Evolutionary conservation across 2,329 filamentous ascomycete genomes (phyloP).

Genomic region (Xylariaceae sp.): DNA sequence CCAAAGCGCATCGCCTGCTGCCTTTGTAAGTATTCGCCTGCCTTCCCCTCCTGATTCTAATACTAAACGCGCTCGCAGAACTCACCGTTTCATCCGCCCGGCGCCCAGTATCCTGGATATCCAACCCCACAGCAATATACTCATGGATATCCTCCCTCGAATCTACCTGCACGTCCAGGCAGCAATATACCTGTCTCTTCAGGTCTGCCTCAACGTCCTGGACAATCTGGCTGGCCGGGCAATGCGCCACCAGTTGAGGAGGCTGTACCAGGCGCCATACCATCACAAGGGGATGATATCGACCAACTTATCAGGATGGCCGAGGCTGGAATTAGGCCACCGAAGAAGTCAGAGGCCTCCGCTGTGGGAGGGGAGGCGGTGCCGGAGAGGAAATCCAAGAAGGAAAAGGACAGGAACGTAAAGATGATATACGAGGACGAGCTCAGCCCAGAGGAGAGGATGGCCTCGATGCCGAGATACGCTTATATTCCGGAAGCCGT

Average conservation of each 20-base stretch:
- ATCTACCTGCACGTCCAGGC: constrained; percentile 43
- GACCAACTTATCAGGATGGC: constrained; percentile 61
- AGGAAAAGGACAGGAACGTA: constrained; percentile 60
- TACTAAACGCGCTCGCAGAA: constrained; percentile 26
- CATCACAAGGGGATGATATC: constrained; percentile 53
- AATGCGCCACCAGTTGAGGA: constrained; percentile 44
- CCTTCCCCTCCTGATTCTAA: background rate
- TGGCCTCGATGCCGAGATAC: constrained; percentile 74
- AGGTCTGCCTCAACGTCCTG: constrained; percentile 41
- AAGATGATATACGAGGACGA: constrained; percentile 79
- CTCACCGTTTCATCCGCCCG: constrained; percentile 41
- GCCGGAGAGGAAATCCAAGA: constrained; percentile 61
- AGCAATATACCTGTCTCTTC: constrained; percentile 36
- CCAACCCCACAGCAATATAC: constrained; percentile 37
- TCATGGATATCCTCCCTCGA: constrained; percentile 37
- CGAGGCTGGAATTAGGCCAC: constrained; percentile 53
- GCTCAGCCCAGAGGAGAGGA: constrained; percentile 81
- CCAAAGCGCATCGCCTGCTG: constrained; percentile 46
- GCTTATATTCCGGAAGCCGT: constrained; percentile 51
- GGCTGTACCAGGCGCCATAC: constrained; percentile 39
- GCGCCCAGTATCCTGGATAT: constrained; percentile 35
- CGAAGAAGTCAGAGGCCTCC: constrained; percentile 34
- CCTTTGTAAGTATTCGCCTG: constrained; percentile 49
- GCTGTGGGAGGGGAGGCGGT: constrained; percentile 38
- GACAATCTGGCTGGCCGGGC: constrained; percentile 32